phyloP scores from a whole-genome alignment of 306 rosid genomes.

The Vigna reflexopilosa region DNA sequence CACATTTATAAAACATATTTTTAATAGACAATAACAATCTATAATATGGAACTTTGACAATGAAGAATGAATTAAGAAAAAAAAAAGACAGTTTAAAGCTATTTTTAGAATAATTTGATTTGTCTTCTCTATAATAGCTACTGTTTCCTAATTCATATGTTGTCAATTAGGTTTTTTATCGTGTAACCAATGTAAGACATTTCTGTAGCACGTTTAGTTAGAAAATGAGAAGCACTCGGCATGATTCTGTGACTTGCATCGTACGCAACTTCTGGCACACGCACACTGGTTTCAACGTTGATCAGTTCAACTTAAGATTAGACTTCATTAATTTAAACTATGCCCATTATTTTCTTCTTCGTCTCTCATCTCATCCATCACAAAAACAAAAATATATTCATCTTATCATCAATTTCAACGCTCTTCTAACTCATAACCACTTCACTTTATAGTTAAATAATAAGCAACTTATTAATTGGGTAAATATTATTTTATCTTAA shows the following conservation, averaged over 20 bases:
- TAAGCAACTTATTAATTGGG: too few species aligned
- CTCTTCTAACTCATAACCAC: too few species aligned
- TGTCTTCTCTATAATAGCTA: too few species aligned
- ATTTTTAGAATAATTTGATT: too few species aligned
- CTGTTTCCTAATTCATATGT: too few species aligned
- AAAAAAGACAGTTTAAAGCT: too few species aligned
- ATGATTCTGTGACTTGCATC: background rate
- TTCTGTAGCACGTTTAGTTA: background rate
- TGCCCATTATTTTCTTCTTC: background rate
- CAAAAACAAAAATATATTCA: background rate
- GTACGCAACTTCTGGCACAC: constrained; percentile 11
- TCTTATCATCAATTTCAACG: too few species aligned
- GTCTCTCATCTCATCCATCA: background rate
- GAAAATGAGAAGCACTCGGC: background rate
- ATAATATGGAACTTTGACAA: too few species aligned
- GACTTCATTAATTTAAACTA: background rate
- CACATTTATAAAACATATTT: background rate
- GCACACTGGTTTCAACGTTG: background rate
- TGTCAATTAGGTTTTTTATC: background rate
- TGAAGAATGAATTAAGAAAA: too few species aligned
- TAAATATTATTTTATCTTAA: too few species aligned
- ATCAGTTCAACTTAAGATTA: background rate
- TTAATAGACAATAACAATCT: too few species aligned
- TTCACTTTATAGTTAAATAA: too few species aligned
- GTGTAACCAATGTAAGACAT: background rate